A percentile compares a stretch with the other conserved stretches of the same genome.
These are phyloP conservation scores for Rhizophlyctis rosea DNA, from an alignment of 192 early-diverging fungal genomes.

Conservation along the genomic window DNA sequence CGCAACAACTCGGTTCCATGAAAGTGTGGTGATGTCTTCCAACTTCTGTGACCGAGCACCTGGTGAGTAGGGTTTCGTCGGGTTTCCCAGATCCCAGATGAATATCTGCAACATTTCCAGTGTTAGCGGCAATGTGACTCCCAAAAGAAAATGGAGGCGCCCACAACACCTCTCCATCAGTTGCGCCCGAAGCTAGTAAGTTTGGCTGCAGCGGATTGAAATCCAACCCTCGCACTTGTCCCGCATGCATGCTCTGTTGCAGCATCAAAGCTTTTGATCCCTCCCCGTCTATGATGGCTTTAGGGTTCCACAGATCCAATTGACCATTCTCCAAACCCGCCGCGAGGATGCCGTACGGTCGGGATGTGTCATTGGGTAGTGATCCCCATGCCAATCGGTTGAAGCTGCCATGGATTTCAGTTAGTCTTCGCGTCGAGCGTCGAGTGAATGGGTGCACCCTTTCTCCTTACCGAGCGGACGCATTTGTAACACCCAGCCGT, in stretches of 20 bases:
- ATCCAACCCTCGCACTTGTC: conserved; percentile 85
- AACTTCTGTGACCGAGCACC: conserved; percentile 78
- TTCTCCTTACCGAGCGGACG: conserved; percentile 57
- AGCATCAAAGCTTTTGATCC: conserved; percentile 57
- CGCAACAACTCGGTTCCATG: conserved; percentile 90
- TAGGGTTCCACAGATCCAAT: conserved; percentile 82
- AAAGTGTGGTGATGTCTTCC: conserved; percentile 83
- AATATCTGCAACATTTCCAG: conserved; percentile 57
- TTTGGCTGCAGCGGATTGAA: conserved; percentile 86
- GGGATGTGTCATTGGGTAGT: conserved; percentile 25
- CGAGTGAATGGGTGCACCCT: neutral
- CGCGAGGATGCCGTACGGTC: conserved; percentile 76
- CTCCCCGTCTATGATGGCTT: conserved; percentile 64
- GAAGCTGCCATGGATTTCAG: conserved; percentile 54
- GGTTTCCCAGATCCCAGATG: conserved; percentile 93
- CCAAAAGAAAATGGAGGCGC: no score
- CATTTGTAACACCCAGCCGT: conserved; percentile 51
- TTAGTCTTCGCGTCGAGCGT: no score
- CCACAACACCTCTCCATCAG: conserved; percentile 91
- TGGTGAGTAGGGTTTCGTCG: conserved; percentile 83
- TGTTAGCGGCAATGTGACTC: neutral
- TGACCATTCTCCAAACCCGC: conserved; percentile 96
- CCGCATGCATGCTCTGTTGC: conserved; percentile 72
- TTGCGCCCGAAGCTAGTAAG: conserved; percentile 84
- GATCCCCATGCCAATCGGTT: conserved; percentile 85